Conservation (phyloP, 2,329 filamentous ascomycete species). For the Colletotrichum lindemuthianum region DNA sequence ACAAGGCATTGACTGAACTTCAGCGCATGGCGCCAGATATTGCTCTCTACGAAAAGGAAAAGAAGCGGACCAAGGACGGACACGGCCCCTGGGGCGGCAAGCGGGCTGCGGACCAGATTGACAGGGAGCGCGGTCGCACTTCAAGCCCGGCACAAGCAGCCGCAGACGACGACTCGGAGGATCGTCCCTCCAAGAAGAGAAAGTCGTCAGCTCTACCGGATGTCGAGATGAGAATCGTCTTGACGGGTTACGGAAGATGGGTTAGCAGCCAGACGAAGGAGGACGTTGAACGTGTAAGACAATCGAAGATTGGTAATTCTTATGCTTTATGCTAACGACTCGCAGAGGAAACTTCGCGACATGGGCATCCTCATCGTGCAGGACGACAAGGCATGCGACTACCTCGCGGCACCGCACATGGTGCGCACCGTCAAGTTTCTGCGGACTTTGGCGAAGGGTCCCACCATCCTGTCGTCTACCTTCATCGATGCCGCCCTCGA, state of each 20-base stretch:
- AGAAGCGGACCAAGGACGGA: constrained; percentile 72
- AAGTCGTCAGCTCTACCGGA: constrained; percentile 69
- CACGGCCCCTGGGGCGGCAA: constrained; percentile 69
- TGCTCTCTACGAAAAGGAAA: constrained; percentile 91
- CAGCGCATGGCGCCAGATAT: constrained; percentile 86
- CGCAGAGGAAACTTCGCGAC: constrained; percentile 80
- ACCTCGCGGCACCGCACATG: constrained; percentile 87
- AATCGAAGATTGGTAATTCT: constrained; percentile 3
- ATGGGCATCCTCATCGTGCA: constrained; percentile 84
- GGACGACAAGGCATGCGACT: constrained; percentile 80
- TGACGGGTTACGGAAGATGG: constrained; percentile 90
- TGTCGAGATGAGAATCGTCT: constrained; percentile 77
- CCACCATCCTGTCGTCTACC: constrained; percentile 77
- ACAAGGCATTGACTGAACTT: constrained; percentile 79
- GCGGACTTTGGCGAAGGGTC: constrained; percentile 83
- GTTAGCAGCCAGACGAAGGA: constrained; percentile 77
- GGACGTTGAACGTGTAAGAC: constrained; percentile 79
- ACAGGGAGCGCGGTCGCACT: constrained; percentile 50
- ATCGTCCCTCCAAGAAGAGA: constrained; percentile 68
- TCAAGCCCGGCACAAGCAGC: constrained; percentile 33
- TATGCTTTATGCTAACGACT: constrained; percentile 37
- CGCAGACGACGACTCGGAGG: constrained; percentile 53
- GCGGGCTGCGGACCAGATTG: constrained; percentile 67
- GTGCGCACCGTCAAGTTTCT: constrained; percentile 95
- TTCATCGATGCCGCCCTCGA: constrained; percentile 85